Conservation (phyloP, 495 filamentous ascomycete species). For the Talaromyces ruber region DNA sequence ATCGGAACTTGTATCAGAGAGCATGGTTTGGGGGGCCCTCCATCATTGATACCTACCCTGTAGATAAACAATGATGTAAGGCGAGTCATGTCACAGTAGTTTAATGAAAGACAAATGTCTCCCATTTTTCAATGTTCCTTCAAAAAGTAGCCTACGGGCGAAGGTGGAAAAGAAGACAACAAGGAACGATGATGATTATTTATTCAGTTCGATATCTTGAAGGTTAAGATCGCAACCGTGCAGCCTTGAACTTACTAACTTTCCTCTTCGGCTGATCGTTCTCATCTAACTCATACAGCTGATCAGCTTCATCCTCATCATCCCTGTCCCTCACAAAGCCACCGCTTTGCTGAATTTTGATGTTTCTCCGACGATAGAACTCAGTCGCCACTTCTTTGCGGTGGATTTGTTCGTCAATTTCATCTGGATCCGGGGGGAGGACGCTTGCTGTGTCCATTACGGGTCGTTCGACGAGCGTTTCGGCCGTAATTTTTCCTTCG, state of each 20-base stretch:
- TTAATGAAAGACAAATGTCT: not conserved
- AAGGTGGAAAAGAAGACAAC: not conserved
- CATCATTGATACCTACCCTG: not conserved
- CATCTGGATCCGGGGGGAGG: conserved; percentile 50
- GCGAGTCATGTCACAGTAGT: not conserved
- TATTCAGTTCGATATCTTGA: not conserved
- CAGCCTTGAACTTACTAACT: conserved; percentile 85
- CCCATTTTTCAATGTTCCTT: not conserved
- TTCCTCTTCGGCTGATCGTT: conserved; percentile 58
- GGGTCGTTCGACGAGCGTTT: conserved; percentile 55
- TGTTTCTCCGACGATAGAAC: conserved; percentile 71
- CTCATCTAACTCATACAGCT: conserved; percentile 24
- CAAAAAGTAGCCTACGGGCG: not conserved
- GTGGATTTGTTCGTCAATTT: conserved; percentile 63
- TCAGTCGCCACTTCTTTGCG: conserved; percentile 71
- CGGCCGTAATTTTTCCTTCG: conserved; percentile 47
- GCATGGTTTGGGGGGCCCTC: not conserved
- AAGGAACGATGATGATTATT: not conserved
- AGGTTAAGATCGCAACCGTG: conserved; percentile 46
- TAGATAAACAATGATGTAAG: not conserved
- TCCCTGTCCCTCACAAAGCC: conserved; percentile 54
- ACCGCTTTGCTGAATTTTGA: conserved; percentile 68
- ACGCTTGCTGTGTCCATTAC: conserved; percentile 14
- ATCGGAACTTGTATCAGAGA: conserved; percentile 8
- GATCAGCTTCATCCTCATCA: conserved; percentile 48